phyloP scores from a whole-genome alignment of 2,329 filamentous ascomycete species.

The Fusarium sp. region DNA sequence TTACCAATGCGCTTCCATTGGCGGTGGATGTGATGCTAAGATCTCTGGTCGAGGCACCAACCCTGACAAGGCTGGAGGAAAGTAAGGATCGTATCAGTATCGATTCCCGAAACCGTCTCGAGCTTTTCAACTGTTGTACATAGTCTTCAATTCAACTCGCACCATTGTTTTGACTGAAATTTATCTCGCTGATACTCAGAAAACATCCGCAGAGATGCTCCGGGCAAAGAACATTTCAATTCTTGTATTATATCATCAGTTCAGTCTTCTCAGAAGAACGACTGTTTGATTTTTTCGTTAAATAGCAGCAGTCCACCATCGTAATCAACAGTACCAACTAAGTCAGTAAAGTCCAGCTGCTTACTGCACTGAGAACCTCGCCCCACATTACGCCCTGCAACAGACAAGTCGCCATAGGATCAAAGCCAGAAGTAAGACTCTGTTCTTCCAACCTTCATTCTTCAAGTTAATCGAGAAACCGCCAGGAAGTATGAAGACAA shows the following conservation, averaged over 20 bases:
- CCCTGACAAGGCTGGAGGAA: not conserved
- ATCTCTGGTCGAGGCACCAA: not conserved
- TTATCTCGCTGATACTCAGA: fast-evolving
- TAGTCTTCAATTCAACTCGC: not conserved
- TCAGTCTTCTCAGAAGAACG: fast-evolving
- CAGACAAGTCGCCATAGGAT: not conserved
- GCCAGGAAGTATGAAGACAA: not conserved
- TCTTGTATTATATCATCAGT: fast-evolving
- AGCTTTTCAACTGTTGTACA: not conserved
- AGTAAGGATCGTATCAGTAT: not conserved
- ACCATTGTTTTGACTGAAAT: fast-evolving
- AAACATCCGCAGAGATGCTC: fast-evolving
- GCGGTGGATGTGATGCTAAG: not conserved
- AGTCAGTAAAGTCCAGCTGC: not conserved
- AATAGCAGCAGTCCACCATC: not conserved
- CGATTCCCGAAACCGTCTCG: fast-evolving
- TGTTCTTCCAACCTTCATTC: not conserved
- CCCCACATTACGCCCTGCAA: not conserved
- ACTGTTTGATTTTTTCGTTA: fast-evolving
- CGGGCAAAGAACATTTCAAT: fast-evolving
- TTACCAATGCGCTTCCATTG: not conserved
- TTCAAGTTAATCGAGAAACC: not conserved
- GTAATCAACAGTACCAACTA: fast-evolving
- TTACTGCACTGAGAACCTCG: not conserved
- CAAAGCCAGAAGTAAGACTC: not conserved